Base-by-base conservation (phyloP, 169 alveolate genomes). In the Ichthyophthirius multifiliis region DNA sequence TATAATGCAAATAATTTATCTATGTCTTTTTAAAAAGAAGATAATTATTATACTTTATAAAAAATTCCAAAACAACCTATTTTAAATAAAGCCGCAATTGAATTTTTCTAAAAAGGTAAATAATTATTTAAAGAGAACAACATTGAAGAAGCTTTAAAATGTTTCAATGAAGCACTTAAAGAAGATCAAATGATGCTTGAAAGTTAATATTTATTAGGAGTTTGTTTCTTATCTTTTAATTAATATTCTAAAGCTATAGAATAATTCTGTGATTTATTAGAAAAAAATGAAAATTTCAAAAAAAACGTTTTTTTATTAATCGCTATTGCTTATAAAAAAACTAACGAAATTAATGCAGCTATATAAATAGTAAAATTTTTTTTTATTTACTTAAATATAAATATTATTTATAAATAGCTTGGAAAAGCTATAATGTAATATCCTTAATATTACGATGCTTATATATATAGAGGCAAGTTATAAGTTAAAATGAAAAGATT, bases 371-470 rank as follows among this genome's bases (percentile, higher is more conserved):
- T 67, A 67, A 67, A 39, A 18, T 41, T 55, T 16, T 10, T 9
- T 12, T 23, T 75, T 34, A 67, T 6, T 39, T 23, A 13, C 23
- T n/a, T 63, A 35, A 5, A 10, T 10, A 46, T 16, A 46, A 46
- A 12, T 46, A 34, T 27, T 27, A 35, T 20, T 45, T 67, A 46
- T 16, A 43, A 43, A 20, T 43, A 81, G 86, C 55, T 81, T 48
- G 41, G 82, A n/a, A 37, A 47, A 9, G 82, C 82, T 0, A 81
- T 81, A 7, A 37, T 71, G 73, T 43, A 67, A 67, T 81, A 43
- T 71, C 76, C 65, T 15, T 71, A 81, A 81, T 81, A 81, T 47
- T 81, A 55, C 55, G 86, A 81, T 71, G 86, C 86, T 0, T 81
- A 65, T 41, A 73, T 81, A 5, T 81, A 71, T 55, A 81, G 82